Evolutionary conservation across 2,329 filamentous ascomycete genomes (phyloP).

Genomic region (Claviceps sp.): DNA sequence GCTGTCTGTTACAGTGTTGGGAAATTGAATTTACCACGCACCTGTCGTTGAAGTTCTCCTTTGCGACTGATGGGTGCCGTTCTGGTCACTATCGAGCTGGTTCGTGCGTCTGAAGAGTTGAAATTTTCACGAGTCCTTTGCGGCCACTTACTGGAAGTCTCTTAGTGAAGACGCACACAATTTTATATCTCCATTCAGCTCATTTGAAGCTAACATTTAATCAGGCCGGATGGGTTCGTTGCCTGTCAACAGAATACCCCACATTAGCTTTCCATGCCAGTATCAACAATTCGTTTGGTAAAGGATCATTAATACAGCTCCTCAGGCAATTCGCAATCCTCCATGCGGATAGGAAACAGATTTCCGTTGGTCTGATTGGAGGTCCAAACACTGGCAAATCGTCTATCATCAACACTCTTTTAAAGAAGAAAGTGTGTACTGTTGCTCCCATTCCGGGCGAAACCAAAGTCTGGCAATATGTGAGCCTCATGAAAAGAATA

Average conservation of each 20-base stretch:
- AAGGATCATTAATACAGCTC: slow-evolving; percentile 84
- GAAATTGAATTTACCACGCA: slow-evolving; percentile 56
- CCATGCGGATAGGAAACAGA: slow-evolving; percentile 84
- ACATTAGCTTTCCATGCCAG: slow-evolving; percentile 91
- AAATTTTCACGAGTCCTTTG: slow-evolving; percentile 54
- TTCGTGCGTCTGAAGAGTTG: slow-evolving; percentile 94
- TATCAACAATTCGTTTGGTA: slow-evolving; percentile 93
- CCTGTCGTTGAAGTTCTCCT: slow-evolving; percentile 20
- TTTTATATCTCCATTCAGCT: slow-evolving; percentile 7
- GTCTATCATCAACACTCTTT: slow-evolving; percentile 90
- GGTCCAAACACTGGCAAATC: slow-evolving; percentile 87
- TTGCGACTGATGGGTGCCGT: slow-evolving; percentile 66
- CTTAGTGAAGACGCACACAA: slow-evolving; percentile 98
- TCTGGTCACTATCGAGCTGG: slow-evolving; percentile 69
- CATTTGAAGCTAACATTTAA: slow-evolving; percentile 5
- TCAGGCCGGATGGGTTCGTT: slow-evolving; percentile 84
- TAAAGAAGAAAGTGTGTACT: slow-evolving; percentile 86
- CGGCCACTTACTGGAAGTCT: slow-evolving; percentile 59
- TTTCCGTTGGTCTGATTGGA: slow-evolving; percentile 74
- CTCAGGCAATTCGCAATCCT: slow-evolving; percentile 85
- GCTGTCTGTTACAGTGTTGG: slow-evolving; percentile 98
- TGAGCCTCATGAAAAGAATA: slow-evolving; percentile 87
- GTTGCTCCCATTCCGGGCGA: slow-evolving; percentile 92
- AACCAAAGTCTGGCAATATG: slow-evolving; percentile 97
- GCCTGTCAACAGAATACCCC: slow-evolving; percentile 79